phyloP scores from a whole-genome alignment of 2,329 filamentous ascomycete species.

The Diaporthe nobilis region DNA sequence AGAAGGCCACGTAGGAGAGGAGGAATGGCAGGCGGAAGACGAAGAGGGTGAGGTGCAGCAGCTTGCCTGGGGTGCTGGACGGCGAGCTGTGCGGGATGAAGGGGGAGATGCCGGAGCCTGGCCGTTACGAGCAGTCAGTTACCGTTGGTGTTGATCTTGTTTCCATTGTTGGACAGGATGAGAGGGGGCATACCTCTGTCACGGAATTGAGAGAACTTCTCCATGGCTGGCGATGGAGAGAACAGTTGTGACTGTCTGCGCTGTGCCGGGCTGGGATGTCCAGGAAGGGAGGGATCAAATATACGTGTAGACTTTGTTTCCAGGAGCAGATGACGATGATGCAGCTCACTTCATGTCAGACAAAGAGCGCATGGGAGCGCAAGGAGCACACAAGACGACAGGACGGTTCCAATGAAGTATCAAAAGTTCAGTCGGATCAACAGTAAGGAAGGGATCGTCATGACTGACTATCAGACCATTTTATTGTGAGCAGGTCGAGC shows the following conservation, averaged over 20 bases:
- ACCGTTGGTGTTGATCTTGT: conserved; percentile 9
- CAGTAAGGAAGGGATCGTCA: conserved; percentile 29
- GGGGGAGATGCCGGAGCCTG: conserved; percentile 95
- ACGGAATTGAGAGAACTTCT: conserved; percentile 94
- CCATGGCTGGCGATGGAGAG: conserved; percentile 70
- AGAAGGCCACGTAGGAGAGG: conserved; percentile 74
- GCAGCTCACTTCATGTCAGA: conserved; percentile 33
- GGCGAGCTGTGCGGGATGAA: conserved; percentile 87
- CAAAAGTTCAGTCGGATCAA: background rate
- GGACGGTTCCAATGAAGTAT: background rate
- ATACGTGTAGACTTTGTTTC: background rate
- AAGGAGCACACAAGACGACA: background rate
- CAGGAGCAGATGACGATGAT: background rate
- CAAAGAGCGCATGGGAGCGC: conserved; percentile 22
- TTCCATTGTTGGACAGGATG: conserved; percentile 18
- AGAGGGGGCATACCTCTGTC: conserved; percentile 78
- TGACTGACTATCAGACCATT: conserved; percentile 26
- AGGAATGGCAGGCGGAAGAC: conserved; percentile 85
- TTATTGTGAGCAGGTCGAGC: conserved; percentile 17
- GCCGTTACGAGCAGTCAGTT: background rate
- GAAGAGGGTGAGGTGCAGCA: conserved; percentile 81
- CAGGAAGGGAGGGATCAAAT: background rate
- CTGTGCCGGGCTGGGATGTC: background rate
- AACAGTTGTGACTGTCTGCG: background rate
- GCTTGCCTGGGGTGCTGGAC: conserved; percentile 71